Base-by-base conservation (phyloP, 2,329 filamentous ascomycete species). In the Shiraia bambusicola region DNA sequence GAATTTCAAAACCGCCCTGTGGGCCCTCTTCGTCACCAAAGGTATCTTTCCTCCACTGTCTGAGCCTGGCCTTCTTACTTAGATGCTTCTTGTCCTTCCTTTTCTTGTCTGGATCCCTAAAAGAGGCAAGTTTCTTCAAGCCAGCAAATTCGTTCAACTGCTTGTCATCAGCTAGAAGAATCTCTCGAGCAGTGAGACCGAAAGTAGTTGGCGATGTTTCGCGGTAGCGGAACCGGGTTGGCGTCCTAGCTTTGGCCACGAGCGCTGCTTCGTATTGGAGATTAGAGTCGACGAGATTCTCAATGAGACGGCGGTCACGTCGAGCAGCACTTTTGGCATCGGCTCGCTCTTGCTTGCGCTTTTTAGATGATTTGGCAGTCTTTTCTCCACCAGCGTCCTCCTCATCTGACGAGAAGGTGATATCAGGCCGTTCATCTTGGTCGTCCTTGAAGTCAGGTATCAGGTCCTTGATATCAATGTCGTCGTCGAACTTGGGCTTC, bases 391-490 rank as follows among this genome's bases (percentile, higher is more conserved):
- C 75, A 2, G 70, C 73, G 50, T 65, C 53, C 5, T 60, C 56
- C 4, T 63, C 54, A 37, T 64, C 68, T 25, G 76, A 77, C 8
- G 75, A 72, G 65, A 94, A 92, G 42, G 79, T 80, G 59, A 88
- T 82, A 43, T 92, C 76, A 56, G 92, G 89, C 40, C 77, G 80
- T 25, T 82, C 84, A n/a, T 81, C 80, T n/a, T 78, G 76, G 3
- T 77, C 80, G 17, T 88, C 87, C 14, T 88, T 82, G 62, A 94
- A 95, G 47, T 95, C 88, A 1, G 89, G 90, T 19, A 95, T 74
- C 36, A 96, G 78, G 66, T 95, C 92, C 47, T 87, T 89, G 72
- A 98, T 97, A 64, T 97, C 91, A 58, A 98, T 96, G 65, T 98
- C 93, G 61, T 97, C 90, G 58, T 96, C 88, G 86, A 92, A 98